Conservation (phyloP, 2,329 filamentous ascomycete species). For the Aspergillus luchuensis region DNA sequence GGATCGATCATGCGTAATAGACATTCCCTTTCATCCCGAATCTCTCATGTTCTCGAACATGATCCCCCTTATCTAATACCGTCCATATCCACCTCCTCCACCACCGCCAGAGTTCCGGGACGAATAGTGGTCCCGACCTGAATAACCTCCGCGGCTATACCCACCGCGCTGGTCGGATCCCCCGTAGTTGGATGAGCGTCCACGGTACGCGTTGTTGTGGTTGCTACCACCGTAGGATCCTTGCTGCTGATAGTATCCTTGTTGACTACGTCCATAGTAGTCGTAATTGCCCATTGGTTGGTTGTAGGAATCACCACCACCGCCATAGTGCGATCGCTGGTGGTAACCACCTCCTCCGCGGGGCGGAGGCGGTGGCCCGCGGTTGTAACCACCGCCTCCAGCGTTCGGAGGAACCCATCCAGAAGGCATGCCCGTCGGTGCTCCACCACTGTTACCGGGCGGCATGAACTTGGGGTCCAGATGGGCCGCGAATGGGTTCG, state of each 20-base stretch:
- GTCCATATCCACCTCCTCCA: slow-evolving; percentile 42
- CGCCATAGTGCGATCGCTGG: slow-evolving; percentile 15
- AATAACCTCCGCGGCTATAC: slow-evolving; percentile 24
- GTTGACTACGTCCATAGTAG: slow-evolving; percentile 30
- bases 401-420: slow-evolving; percentile 38
- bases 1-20: slow-evolving; percentile 7
- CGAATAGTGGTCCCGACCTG: slow-evolving; percentile 34
- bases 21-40: slow-evolving; percentile 7
- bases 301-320: slow-evolving; percentile 25
- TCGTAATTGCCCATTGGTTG: slow-evolving; percentile 25
- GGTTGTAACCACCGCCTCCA: slow-evolving; percentile 35
- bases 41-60: slow-evolving; percentile 1
- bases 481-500: slow-evolving; percentile 52
- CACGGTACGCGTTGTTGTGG: slow-evolving; percentile 21
- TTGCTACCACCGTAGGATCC: slow-evolving; percentile 24
- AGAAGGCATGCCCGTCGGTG: slow-evolving; percentile 34
- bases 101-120: slow-evolving; percentile 34
- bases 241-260: slow-evolving; percentile 24
- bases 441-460: slow-evolving; percentile 32
- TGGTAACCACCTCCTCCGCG: slow-evolving; percentile 34
- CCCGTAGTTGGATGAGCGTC: slow-evolving; percentile 30
- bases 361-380: slow-evolving; percentile 44
- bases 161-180: slow-evolving; percentile 29
- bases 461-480: slow-evolving; percentile 47
- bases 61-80: slow-evolving; percentile 31